Evolutionary conservation across 1,284 basidiomycete species (phyloP), one percentile per base, ranked within the genome.

Genomic region (Pterulicium gracile): DNA sequence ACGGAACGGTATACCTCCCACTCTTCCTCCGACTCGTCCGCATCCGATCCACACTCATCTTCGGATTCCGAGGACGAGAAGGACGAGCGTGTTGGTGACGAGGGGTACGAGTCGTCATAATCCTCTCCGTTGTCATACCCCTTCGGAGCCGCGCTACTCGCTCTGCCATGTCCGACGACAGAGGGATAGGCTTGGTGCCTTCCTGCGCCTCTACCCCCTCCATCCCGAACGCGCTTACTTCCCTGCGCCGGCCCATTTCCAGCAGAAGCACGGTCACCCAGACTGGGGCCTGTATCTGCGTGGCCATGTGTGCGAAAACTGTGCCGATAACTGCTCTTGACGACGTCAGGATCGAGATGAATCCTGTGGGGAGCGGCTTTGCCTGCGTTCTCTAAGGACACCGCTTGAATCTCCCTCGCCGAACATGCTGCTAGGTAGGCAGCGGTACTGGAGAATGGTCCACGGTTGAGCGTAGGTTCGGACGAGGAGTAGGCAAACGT

Each of bases 311-410:
- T n/a, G n/a, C n/a, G n/a, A n/a, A n/a, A n/a, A n/a, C n/a, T n/a
- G 56, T 85, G 82, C 59, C 83, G 79, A 43, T 82, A 62, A n/a
- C 78, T 81, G 18, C 75, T 70, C 12, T 62, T 62, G 53, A 87
- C 79, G 61, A 85, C 81, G 52, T 78, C 79, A 10, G 86, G 85
- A 59, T 87, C 83, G 24, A 88, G 74, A 60, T 86, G 83, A 22
- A 88, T 65, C 39, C 74, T 66, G 56, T 88, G 85, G 2, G 81
- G 79, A 4, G 81, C 82, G 2, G 77, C 67, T 57, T 75, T 76
- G 50, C 86, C 86, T 59, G 82, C 81, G 57, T 79, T 80, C 61
- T 89, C 85, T 43, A 73, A 68, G 45, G 78, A 70, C 32, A 87
- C 84, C 24, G 76, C 81, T 2, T 61, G 58, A 20, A 83, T 68